Conservation (phyloP, 2,329 filamentous ascomycete species). For the Akanthomyces uredinophilus region DNA sequence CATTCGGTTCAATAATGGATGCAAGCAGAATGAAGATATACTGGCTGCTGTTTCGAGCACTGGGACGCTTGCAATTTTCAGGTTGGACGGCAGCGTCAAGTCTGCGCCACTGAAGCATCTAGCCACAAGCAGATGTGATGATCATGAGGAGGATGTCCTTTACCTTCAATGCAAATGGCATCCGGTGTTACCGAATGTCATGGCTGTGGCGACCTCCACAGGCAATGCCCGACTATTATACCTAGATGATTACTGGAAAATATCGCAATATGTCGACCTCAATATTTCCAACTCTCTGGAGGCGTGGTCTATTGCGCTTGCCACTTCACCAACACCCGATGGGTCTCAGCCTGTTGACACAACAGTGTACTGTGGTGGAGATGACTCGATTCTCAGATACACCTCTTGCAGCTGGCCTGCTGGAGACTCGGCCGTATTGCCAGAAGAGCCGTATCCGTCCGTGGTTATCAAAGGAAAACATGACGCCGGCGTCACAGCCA, state of each 20-base stretch:
- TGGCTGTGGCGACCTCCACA: slow-evolving; percentile 68
- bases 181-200: slow-evolving; percentile 45
- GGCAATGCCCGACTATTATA: slow-evolving; percentile 56
- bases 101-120: slow-evolving; percentile 34
- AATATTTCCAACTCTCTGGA: slow-evolving; percentile 54
- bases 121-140: slow-evolving; percentile 40
- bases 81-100: slow-evolving; percentile 37
- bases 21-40: slow-evolving; percentile 39
- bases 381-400: slow-evolving; percentile 61
- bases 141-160: slow-evolving; percentile 53
- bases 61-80: slow-evolving; percentile 62
- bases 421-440: slow-evolving; percentile 12
- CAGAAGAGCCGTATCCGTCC: slow-evolving; percentile 22
- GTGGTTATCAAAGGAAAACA: slow-evolving; percentile 48
- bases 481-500: slow-evolving; percentile 80
- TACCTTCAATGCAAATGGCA: slow-evolving; percentile 73
- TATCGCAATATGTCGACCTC: slow-evolving; percentile 31
- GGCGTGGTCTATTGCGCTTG: slow-evolving; percentile 68
- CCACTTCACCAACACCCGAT: slow-evolving; percentile 25
- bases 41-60: slow-evolving; percentile 77
- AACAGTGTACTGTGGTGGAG: slow-evolving; percentile 64
- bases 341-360: slow-evolving; percentile 24
- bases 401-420: slow-evolving; percentile 28
- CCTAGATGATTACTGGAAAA: slow-evolving; percentile 38
- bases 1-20: slow-evolving; percentile 66